Evolutionary conservation across 1,284 basidiomycete species (phyloP).

Genomic region (Thecaphora thlaspeos): DNA sequence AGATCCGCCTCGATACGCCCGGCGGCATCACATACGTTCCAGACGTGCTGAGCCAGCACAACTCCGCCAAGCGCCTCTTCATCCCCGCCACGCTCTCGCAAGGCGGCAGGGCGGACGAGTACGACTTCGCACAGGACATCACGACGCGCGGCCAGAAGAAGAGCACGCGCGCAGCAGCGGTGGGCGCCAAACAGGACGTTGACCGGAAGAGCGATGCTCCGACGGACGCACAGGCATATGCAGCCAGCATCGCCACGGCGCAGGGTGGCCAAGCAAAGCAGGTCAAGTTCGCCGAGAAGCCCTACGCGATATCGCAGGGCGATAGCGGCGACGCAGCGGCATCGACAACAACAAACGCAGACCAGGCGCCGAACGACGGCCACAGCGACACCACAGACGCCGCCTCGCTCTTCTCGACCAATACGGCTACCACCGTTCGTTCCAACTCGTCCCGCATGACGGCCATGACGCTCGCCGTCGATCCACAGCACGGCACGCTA

Average conservation of each 20-base stretch:
- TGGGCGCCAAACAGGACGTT: not conserved
- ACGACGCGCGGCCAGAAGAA: not conserved
- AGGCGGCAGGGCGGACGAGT: constrained; percentile 14
- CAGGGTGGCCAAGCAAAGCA: not conserved
- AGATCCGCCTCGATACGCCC: constrained; percentile 51
- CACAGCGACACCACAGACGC: constrained; percentile 9
- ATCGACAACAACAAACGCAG: not conserved
- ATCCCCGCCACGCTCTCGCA: constrained; percentile 24
- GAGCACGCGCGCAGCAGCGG: not conserved
- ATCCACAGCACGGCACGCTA: constrained; percentile 13
- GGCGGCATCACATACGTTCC: constrained; percentile 53
- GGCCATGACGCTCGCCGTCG: constrained; percentile 11
- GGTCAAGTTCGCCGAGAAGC: constrained; percentile 13
- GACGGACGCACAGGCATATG: constrained; percentile 26
- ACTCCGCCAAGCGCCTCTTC: constrained; percentile 47
- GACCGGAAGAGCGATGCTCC: constrained; percentile 11
- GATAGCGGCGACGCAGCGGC: not conserved
- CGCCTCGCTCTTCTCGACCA: constrained; percentile 22
- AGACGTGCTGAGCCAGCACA: constrained; percentile 43
- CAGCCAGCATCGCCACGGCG: not conserved
- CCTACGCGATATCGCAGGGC: not conserved
- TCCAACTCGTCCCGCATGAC: constrained; percentile 33
- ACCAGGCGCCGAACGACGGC: too few species aligned
- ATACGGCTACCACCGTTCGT: constrained; percentile 1
- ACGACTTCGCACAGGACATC: constrained; percentile 35